Conservation (phyloP, 441 rosid genomes). For the Erodium chrysanthum region DNA sequence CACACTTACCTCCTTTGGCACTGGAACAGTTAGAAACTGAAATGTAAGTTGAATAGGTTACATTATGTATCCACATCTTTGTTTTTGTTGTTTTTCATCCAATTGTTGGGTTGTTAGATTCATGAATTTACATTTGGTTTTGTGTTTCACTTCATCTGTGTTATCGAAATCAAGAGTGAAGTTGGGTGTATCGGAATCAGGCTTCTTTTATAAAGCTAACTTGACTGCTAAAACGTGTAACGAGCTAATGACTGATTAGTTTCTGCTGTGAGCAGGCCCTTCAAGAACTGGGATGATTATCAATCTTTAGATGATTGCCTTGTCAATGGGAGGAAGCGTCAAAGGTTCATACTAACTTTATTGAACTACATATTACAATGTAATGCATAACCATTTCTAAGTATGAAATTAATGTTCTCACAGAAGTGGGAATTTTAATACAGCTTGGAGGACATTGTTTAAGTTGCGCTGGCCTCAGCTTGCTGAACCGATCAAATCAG, state of each 20-base stretch:
- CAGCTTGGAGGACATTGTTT: conserved; percentile 52
- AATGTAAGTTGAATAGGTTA: conserved; percentile 34
- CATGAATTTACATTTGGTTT: not conserved
- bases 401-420: conserved; percentile 10
- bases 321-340: conserved; percentile 45
- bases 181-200: not conserved
- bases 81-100: not conserved
- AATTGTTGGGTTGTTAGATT: not conserved
- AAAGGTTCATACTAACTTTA: conserved; percentile 32
- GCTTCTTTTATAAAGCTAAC: not conserved
- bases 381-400: not conserved
- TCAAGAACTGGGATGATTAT: conserved; percentile 30
- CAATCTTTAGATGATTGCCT: conserved; percentile 29
- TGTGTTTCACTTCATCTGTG: not conserved
- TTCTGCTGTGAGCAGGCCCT: conserved; percentile 44
- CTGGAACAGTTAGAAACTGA: conserved; percentile 50
- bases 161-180: not conserved
- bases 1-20: conserved; percentile 53
- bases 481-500: conserved; percentile 20
- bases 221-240: not conserved
- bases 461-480: conserved; percentile 55
- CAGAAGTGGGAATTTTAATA: conserved; percentile 41
- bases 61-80: not conserved
- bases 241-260: not conserved
- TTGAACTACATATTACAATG: not conserved